Evolutionary conservation across 2,329 filamentous ascomycete species (phyloP), one percentile per base, ranked within the genome.

Genomic region (Rhynchosporium graminicola): DNA sequence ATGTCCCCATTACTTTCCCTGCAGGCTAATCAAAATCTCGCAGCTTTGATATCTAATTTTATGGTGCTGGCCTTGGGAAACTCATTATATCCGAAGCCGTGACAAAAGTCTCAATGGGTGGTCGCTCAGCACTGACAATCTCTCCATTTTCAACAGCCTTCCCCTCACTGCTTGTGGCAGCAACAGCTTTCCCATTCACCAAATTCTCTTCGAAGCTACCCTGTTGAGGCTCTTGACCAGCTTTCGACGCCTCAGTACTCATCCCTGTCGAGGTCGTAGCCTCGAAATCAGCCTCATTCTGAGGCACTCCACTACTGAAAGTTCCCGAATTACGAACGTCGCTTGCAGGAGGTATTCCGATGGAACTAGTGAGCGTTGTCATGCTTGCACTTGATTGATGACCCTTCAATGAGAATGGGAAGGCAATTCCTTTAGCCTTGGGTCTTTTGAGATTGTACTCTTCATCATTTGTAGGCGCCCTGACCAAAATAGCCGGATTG

Each of bases 381-480:
- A 89, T 91, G 76, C 88, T 91, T 0, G 87, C 87, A 20, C 85
- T 89, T 3, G 72, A 72, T 29, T 73, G 69, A 26, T 88, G 82
- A 67, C 82, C 83, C 58, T 82, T 82, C 13, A 93, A 74, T 61
- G 84, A 89, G 71, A 93, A 93, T 0, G 90, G 90, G 68, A 91
- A 82, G 0, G 90, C 88, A 31, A 92, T 83, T 0, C 88, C 87
- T 26, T 84, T 85, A 5, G 89, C 79, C 51, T 86, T 86, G 0
- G 89, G 87, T 2, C 89, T 79, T 70, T 87, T 89, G 4, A 83
- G 84, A 65, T 80, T 75, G 50, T 82, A 69, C 71, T 79, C 8
- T n/a, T 77, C 36, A 13, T 62, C 36, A 13, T 62, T 62, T 0
- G 63, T 67, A 12, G 67, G 62, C 13, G 46, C 58, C 8, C 59